Conservation (phyloP, 2,329 filamentous ascomycete species). For the Triangularia verruculosa region DNA sequence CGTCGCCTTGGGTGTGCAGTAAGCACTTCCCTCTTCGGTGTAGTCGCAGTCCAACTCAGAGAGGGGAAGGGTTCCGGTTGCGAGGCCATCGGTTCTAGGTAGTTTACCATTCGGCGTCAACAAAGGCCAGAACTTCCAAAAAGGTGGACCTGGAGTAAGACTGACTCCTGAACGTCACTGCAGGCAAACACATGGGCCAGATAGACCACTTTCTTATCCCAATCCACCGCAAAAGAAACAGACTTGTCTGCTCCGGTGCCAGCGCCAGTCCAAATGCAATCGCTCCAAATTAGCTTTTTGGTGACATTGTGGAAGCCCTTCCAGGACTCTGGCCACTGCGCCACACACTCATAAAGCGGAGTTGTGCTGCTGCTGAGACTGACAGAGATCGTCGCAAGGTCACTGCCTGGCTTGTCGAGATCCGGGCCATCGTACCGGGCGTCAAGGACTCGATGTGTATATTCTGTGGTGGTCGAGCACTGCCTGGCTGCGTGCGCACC, state of each 20-base stretch:
- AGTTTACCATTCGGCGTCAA: too few species aligned
- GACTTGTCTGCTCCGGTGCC: conserved; percentile 32
- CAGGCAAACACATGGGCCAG: conserved; percentile 36
- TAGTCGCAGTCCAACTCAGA: conserved; percentile 31
- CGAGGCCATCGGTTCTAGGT: conserved; percentile 31
- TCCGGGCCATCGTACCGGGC: conserved; percentile 33
- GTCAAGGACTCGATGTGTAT: conserved; percentile 30
- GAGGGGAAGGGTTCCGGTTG: conserved; percentile 31
- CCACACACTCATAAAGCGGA: conserved; percentile 37
- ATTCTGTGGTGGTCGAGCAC: background rate
- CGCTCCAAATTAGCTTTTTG: conserved; percentile 33
- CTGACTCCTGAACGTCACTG: conserved; percentile 29
- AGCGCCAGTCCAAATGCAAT: conserved; percentile 38
- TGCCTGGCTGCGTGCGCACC: background rate
- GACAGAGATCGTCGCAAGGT: conserved; percentile 30
- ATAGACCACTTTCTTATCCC: conserved; percentile 34
- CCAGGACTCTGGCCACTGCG: conserved; percentile 36
- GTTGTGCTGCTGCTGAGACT: conserved; percentile 28
- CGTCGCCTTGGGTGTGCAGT: conserved; percentile 27
- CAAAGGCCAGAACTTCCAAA: too few species aligned
- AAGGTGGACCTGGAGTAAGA: background rate
- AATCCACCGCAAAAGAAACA: conserved; percentile 35
- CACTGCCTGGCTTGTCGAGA: conserved; percentile 18
- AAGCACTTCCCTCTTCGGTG: conserved; percentile 22
- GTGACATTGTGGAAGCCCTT: conserved; percentile 32